Evolutionary conservation across 495 filamentous ascomycete species (phyloP).

Genomic region (Penicillium manginii): DNA sequence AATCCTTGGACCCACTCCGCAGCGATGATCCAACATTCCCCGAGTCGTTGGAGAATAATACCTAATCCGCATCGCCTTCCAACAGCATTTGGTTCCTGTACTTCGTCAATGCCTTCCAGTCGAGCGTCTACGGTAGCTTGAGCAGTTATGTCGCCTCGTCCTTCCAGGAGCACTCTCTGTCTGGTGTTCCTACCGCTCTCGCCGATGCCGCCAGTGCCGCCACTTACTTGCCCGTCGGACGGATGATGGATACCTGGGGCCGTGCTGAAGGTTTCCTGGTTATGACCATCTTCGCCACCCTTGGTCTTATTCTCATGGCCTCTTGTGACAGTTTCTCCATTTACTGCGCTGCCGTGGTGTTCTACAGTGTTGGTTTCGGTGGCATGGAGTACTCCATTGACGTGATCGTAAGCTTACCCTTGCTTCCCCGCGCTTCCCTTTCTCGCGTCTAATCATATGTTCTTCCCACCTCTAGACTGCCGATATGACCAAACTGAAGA

Average conservation of each 20-base stretch:
- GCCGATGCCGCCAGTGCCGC: conserved; percentile 59
- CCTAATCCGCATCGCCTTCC: background rate
- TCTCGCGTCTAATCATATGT: background rate
- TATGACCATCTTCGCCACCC: conserved; percentile 37
- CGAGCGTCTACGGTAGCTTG: conserved; percentile 30
- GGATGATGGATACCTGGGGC: conserved; percentile 69
- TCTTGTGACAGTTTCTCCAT: conserved; percentile 47
- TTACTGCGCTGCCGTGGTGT: conserved; percentile 53
- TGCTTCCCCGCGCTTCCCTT: background rate
- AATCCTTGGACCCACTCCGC: background rate
- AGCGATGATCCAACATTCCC: no score
- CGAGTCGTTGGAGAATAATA: no score
- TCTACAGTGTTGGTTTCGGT: conserved; percentile 53
- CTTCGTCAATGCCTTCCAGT: conserved; percentile 30
- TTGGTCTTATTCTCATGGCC: conserved; percentile 55
- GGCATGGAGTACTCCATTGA: conserved; percentile 55
- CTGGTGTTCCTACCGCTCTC: conserved; percentile 34
- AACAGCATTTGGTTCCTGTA: conserved; percentile 42
- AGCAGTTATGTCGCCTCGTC: conserved; percentile 37
- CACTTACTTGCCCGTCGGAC: conserved; percentile 63
- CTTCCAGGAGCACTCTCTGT: conserved; percentile 38
- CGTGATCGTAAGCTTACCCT: conserved; percentile 36
- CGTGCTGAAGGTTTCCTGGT: conserved; percentile 54
- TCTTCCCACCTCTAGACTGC: conserved; percentile 39
- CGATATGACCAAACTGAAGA: conserved; percentile 60